These are phyloP conservation scores for Heliamphora pulchella DNA, from an alignment of 179 eudicot genomes.

Conservation along the genomic window DNA sequence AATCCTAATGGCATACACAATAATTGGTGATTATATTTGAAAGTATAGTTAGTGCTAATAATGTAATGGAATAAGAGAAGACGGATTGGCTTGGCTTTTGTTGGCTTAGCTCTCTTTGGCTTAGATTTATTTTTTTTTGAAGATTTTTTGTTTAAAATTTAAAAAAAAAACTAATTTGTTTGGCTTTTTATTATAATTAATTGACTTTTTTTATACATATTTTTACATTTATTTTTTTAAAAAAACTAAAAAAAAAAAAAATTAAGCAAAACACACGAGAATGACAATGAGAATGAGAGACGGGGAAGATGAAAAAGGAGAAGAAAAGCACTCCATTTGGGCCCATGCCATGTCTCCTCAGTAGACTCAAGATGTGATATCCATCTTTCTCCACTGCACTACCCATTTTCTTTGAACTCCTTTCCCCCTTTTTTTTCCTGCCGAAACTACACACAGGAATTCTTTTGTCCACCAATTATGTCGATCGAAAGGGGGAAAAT, in stretches of 20 bases:
- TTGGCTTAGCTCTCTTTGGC: too few species aligned
- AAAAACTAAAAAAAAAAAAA: too few species aligned
- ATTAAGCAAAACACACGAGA: not conserved
- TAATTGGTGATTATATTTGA: slow-evolving; percentile 1
- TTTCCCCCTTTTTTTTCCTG: not conserved
- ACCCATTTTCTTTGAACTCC: slow-evolving; percentile 6
- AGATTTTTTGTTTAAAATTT: too few species aligned
- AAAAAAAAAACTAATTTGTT: too few species aligned
- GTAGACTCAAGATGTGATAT: slow-evolving; percentile 23
- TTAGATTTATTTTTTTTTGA: too few species aligned
- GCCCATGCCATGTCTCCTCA: slow-evolving; percentile 33
- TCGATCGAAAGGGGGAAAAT: slow-evolving; percentile 14
- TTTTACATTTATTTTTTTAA: too few species aligned
- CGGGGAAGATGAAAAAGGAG: slow-evolving; percentile 3
- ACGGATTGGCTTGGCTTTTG: not conserved
- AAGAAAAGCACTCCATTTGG: slow-evolving; percentile 24
- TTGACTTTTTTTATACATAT: too few species aligned
- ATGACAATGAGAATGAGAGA: slow-evolving; percentile 13
- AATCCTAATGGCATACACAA: not conserved
- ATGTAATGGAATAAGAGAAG: not conserved
- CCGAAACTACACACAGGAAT: slow-evolving; percentile 10
- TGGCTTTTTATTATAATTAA: too few species aligned
- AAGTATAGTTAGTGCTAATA: slow-evolving; percentile 18
- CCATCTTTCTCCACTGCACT: slow-evolving; percentile 22
- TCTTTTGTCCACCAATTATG: slow-evolving; percentile 14